Evolutionary conservation across 352 stramenopile genomes (phyloP).

Genomic region (Thraustotheca clavata): DNA sequence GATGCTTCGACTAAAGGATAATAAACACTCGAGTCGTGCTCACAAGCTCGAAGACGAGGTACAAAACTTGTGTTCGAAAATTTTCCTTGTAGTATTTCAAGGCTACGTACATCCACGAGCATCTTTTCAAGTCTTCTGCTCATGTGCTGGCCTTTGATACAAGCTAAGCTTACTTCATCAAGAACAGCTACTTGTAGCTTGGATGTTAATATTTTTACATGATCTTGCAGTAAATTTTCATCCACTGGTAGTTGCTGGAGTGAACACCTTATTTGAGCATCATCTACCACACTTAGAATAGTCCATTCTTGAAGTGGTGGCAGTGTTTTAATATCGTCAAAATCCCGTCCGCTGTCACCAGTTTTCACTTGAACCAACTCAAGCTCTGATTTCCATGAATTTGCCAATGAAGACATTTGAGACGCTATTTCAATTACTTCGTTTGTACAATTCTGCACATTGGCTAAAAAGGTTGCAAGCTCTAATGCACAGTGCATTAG

Average conservation of each 20-base stretch:
- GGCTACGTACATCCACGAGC: conserved; percentile 6
- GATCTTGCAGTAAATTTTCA: not conserved
- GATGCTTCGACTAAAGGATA: conserved; percentile 1
- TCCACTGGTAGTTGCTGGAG: not conserved
- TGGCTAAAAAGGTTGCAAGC: conserved; percentile 22
- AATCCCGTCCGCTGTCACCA: not conserved
- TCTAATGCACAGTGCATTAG: conserved; percentile 30
- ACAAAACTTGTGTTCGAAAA: not conserved
- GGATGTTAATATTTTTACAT: not conserved
- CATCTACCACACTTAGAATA: conserved; percentile 14
- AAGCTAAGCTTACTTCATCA: not conserved
- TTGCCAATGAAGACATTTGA: conserved; percentile 30
- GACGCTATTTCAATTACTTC: conserved; percentile 22
- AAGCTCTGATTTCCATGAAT: conserved; percentile 36
- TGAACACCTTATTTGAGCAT: not conserved
- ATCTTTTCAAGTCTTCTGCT: conserved; percentile 1
- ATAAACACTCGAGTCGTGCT: conserved; percentile 17
- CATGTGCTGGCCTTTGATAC: not conserved
- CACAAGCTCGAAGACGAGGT: not conserved
- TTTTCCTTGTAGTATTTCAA: conserved; percentile 6
- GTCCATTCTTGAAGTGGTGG: conserved; percentile 11
- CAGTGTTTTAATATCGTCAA: conserved; percentile 22
- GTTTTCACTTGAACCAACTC: conserved; percentile 15
- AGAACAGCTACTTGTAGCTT: not conserved
- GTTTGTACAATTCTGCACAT: not conserved